phyloP scores from a whole-genome alignment of 108 stramenopile genomes.

The Nitzschia sp. region DNA sequence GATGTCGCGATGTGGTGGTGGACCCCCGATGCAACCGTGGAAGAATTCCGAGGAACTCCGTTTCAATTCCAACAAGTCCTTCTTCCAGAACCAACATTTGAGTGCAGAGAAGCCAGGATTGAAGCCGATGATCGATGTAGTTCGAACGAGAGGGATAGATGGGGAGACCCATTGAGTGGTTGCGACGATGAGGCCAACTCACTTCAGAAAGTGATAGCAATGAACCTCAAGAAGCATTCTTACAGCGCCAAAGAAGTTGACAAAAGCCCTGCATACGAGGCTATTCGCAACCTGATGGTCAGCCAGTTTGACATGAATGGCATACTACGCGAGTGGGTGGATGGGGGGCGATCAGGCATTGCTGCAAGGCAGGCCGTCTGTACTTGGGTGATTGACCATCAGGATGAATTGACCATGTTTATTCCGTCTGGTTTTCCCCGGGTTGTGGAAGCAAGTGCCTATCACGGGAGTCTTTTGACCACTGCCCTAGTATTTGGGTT shows the following conservation, averaged over 20 bases:
- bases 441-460: not conserved
- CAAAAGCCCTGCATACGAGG: slow-evolving; percentile 14
- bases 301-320: slow-evolving; percentile 4
- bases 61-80: slow-evolving; percentile 23
- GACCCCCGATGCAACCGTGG: slow-evolving; percentile 18
- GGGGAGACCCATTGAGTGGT: slow-evolving; percentile 4
- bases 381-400: slow-evolving; percentile 19
- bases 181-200: slow-evolving; percentile 26
- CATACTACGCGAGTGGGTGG: slow-evolving; percentile 11
- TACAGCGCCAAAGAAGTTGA: not conserved
- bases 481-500: slow-evolving; percentile 10
- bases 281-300: slow-evolving; percentile 11
- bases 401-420: not conserved
- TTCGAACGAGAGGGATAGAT: not conserved
- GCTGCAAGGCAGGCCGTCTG: slow-evolving; percentile 26
- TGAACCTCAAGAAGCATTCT: not conserved
- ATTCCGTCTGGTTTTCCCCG: slow-evolving; percentile 21
- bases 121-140: slow-evolving; percentile 15
- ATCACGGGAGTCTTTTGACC: not conserved
- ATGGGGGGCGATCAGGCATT: not conserved
- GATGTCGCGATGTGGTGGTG: slow-evolving; percentile 31
- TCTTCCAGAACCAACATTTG: slow-evolving; percentile 6
- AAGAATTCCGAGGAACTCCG: slow-evolving; percentile 10
- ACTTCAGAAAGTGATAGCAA: slow-evolving; percentile 13
- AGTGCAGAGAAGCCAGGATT: slow-evolving; percentile 9